Percentiles rank a stretch among this genome's conserved stretches.
phyloP scores from a whole-genome alignment of 257 asterid genomes.

The Gardenia jasminoides region DNA sequence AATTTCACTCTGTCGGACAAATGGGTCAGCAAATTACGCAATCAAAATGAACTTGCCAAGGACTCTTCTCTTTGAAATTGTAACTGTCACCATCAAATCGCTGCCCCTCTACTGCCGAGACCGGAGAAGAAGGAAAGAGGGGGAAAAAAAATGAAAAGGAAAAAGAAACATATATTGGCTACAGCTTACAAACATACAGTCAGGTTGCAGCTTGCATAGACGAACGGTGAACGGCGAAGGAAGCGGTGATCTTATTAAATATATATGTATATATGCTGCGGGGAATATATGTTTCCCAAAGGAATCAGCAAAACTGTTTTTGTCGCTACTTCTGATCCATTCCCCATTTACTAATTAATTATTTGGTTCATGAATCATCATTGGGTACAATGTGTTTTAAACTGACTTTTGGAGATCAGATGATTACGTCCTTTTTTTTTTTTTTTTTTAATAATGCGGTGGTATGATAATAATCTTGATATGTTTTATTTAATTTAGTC shows the following conservation, averaged over 20 bases:
- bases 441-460: no score
- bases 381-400: slow-evolving; percentile 9
- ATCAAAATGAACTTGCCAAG: no score
- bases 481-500: slow-evolving; percentile 17
- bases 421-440: not conserved
- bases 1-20: no score
- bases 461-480: no score
- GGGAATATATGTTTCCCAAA: not conserved
- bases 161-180: no score
- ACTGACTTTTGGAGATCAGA: not conserved
- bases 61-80: not conserved
- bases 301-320: not conserved
- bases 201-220: not conserved
- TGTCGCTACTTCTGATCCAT: not conserved
- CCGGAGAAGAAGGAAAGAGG: no score
- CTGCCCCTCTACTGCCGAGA: no score
- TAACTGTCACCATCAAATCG: no score
- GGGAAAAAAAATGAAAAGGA: not conserved
- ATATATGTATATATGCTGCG: not conserved
- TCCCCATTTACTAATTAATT: no score
- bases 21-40: no score
- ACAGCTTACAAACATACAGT: not conserved
- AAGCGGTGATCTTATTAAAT: not conserved
- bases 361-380: not conserved
- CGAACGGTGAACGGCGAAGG: not conserved